Evolutionary conservation across 495 filamentous ascomycete species (phyloP).

Genomic region (Lophiostoma macrostomum): DNA sequence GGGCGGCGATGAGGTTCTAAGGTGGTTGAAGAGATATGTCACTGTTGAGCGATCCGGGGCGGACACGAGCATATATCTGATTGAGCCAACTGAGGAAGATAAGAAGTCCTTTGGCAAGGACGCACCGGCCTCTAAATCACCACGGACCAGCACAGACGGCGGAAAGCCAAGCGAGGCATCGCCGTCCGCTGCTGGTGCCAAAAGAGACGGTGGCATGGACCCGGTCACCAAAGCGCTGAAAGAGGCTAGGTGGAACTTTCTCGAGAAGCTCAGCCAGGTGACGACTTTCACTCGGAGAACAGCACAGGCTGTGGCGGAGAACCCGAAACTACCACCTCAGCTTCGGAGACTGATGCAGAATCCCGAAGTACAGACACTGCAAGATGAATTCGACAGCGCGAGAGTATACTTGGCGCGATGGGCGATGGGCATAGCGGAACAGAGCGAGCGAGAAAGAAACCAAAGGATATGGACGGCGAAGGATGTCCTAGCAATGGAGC

Average conservation of each 20-base stretch:
- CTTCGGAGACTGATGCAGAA: slow-evolving; percentile 80
- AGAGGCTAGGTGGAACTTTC: slow-evolving; percentile 90
- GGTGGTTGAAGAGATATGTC: slow-evolving; percentile 85
- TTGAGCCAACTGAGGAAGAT: slow-evolving; percentile 84
- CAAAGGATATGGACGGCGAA: slow-evolving; percentile 88
- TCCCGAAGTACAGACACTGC: slow-evolving; percentile 90
- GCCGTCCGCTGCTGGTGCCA: slow-evolving; percentile 22
- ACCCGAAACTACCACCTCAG: slow-evolving; percentile 82
- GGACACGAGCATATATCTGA: slow-evolving; percentile 83
- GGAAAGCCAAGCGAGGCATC: slow-evolving; percentile 37
- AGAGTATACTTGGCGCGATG: slow-evolving; percentile 89
- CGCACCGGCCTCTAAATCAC: slow-evolving; percentile 42
- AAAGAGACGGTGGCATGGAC: slow-evolving; percentile 80
- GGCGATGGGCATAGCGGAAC: slow-evolving; percentile 98
- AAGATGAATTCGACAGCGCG: slow-evolving; percentile 96
- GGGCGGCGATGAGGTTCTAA: slow-evolving; percentile 93
- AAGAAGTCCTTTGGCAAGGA: slow-evolving; percentile 73
- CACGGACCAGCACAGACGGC: slow-evolving; percentile 33
- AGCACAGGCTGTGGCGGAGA: slow-evolving; percentile 86
- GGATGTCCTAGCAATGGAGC: slow-evolving; percentile 90
- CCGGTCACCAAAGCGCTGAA: slow-evolving; percentile 92
- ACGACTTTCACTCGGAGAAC: slow-evolving; percentile 92
- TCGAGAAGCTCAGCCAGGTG: slow-evolving; percentile 93
- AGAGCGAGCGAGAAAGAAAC: slow-evolving; percentile 80
- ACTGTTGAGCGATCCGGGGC: slow-evolving; percentile 75